phyloP scores from a whole-genome alignment of 345 rosid species.

The Ailanthus altissimus region DNA sequence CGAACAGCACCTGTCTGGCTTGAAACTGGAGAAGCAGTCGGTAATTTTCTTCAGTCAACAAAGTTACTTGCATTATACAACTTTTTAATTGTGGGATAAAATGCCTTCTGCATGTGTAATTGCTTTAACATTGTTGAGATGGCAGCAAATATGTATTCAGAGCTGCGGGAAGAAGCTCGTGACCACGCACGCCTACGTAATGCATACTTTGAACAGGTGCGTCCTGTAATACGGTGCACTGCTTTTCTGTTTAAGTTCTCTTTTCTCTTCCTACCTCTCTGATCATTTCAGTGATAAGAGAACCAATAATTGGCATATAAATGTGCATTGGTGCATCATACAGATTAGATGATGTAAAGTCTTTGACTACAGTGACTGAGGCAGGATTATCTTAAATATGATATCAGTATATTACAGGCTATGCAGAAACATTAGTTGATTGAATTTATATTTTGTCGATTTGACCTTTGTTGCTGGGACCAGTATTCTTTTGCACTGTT shows the following conservation, averaged over 20 bases:
- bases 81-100: conserved; percentile 32
- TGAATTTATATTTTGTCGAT: not conserved
- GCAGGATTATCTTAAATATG: not conserved
- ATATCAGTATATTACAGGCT: not conserved
- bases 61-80: conserved; percentile 30
- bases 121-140: conserved; percentile 58
- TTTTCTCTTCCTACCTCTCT: not conserved
- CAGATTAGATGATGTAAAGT: not conserved
- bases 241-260: not conserved
- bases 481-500: not conserved
- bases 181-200: conserved; percentile 90
- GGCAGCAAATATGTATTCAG: conserved; percentile 83
- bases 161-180: conserved; percentile 90
- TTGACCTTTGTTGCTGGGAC: not conserved
- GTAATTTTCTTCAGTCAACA: conserved; percentile 54
- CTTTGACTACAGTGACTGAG: not conserved
- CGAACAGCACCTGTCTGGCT: conserved; percentile 90
- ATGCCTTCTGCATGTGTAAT: conserved; percentile 34
- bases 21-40: conserved; percentile 99
- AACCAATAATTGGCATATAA: not conserved
- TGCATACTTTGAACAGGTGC: conserved; percentile 89
- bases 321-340: not conserved
- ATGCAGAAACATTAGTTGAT: not conserved
- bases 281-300: not conserved
- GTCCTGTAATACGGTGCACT: conserved; percentile 18